Evolutionary conservation across 768 basidiomycete species (phyloP), one percentile per base, ranked within the genome.

Genomic region (Agaricus blazei): DNA sequence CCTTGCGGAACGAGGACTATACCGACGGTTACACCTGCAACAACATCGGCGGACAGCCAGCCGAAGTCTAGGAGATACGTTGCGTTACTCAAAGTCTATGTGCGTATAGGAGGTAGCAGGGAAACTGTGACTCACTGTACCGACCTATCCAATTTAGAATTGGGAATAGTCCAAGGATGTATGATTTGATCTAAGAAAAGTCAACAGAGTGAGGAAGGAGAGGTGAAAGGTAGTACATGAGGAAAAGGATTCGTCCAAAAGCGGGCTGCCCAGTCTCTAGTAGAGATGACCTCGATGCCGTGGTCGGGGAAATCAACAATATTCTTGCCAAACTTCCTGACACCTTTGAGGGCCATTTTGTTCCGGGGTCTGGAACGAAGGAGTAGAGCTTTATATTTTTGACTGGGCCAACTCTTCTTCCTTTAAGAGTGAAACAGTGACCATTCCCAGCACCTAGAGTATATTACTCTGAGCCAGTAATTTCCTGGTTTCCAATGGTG

Each of bases 1-100:
- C 86, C 80, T 70, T 99, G 96, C 0, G 96, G 96, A 5, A 98
- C 93, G 47, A 98, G 76, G 9, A 99, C 96, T 63, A 97, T 87
- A 28, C 96, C 96, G 59, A 98, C 93, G 0, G 96, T 98, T 40
- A 98, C 68, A 52, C 88, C 93, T 58, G 94, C 93, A 63, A 97
- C 84, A 19, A 96, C 63, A 70, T 98, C 94, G 26, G 93, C 92
- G 23, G 81, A 77, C 9, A 91, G 68, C 93, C 93, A 95, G 34
- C 83, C 86, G 36, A 83, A 48, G 66, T 90, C 88, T 90, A 14
- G 24, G 36, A 36, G 26, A 48, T n/a, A 34, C 28, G 34, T 29
- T 54, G 19, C 19, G 44, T 48, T 24, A 53, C 41, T 44, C 19
- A 50, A 34, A 58, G 43, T 24, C 41, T 26, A 45, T 27, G n/a